Base-by-base conservation (phyloP, 805 yeast species). In the Monosporozyma unispora region DNA sequence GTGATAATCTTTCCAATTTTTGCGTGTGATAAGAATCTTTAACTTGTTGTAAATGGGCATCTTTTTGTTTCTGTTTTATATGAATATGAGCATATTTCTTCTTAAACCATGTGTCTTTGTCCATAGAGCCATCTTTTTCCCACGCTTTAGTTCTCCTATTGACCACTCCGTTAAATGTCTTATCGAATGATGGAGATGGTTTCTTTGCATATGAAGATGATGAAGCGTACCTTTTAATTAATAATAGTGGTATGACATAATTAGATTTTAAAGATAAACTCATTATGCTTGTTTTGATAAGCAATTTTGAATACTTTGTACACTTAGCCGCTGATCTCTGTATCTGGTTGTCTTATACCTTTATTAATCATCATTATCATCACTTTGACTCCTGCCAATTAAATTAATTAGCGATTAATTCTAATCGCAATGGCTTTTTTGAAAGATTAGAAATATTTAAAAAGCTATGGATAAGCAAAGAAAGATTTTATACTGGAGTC, bases 71-170 rank as follows among this genome's bases (percentile, higher is more conserved):
- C 52, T 74, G 73, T 48, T 63, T 66, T 1, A 84, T 84, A 58
- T 82, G 88, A 16, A 81, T 76, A 64, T 81, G 84, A 1, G 85
- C 84, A 60, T 74, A 83, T 57, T 79, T 81, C 47, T 74, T 71
- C 43, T 70, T 72, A 67, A 84, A 84, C 70, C 75, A 84, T 3
- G 72, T 64, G 29, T 80, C 87, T 58, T 83, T 84, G 50, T 75
- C 74, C 64, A 76, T 76, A 18, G 82, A 81, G 48, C 70, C 78
- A 51, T 41, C 42, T 22, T 64, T 63, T 57, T 80, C 84, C 91
- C 91, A 84, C 0, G 88, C 84, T 57, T 84, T 84, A 6, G 27
- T 12, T 12, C 39, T 37, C 37, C 37, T 46, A 38, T 25, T 21
- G 23, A 37, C 48, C 18, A n/a, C 46, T 28, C 22, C 27, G n/a